Conservation (phyloP, 192 early-diverging fungal genomes). For the Phycomyces blakesleeanus region DNA sequence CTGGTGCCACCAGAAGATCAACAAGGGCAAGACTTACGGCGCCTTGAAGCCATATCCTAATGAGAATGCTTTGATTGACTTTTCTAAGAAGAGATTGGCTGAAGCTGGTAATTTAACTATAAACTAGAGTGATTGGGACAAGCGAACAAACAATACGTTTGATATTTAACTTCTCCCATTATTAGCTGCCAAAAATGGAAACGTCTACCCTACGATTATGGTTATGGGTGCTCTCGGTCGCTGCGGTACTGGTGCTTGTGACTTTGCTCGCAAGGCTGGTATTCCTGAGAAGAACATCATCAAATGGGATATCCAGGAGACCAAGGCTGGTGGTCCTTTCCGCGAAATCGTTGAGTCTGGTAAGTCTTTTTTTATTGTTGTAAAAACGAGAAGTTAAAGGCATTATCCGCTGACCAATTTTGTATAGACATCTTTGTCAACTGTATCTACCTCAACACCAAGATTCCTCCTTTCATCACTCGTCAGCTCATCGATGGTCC, state of each 20-base stretch:
- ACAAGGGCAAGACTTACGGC: slow-evolving; percentile 58
- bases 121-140: neutral
- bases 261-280: slow-evolving; percentile 76
- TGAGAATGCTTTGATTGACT: slow-evolving; percentile 70
- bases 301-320: slow-evolving; percentile 96
- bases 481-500: slow-evolving; percentile 67
- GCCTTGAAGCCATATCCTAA: slow-evolving; percentile 80
- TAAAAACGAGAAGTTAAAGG: neutral
- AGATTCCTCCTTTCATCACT: slow-evolving; percentile 94
- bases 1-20: slow-evolving; percentile 80
- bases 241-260: slow-evolving; percentile 86
- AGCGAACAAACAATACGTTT: neutral
- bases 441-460: slow-evolving; percentile 92
- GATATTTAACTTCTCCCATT: neutral
- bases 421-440: slow-evolving; percentile 90
- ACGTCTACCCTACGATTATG: slow-evolving; percentile 77
- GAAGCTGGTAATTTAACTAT: slow-evolving; percentile 49
- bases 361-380: neutral
- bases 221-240: slow-evolving; percentile 98
- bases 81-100: slow-evolving; percentile 62
- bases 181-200: slow-evolving; percentile 40
- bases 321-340: slow-evolving; percentile 90
- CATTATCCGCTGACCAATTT: neutral
- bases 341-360: slow-evolving; percentile 70
- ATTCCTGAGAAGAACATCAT: slow-evolving; percentile 85